These are phyloP conservation scores for Fallopia convolvulus DNA, from an alignment of 148 eudicot species.

Conservation along the genomic window DNA sequence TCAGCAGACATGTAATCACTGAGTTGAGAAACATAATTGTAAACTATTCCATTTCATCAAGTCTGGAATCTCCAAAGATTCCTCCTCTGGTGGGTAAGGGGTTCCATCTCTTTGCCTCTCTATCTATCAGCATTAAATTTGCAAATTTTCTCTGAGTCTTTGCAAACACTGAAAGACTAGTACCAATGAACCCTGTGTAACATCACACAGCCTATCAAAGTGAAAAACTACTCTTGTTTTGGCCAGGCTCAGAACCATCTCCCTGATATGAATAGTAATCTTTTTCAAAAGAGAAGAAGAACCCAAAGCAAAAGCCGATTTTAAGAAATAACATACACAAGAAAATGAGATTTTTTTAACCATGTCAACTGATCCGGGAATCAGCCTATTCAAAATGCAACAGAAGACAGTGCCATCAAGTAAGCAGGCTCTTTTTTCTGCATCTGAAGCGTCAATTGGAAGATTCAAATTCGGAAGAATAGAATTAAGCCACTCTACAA, in stretches of 20 bases:
- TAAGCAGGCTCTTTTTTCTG: constrained; percentile 50
- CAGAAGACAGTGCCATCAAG: constrained; percentile 68
- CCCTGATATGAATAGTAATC: constrained; percentile 27
- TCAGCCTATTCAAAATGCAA: constrained; percentile 51
- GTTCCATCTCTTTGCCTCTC: constrained; percentile 26
- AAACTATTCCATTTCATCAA: constrained; percentile 57
- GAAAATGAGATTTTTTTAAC: constrained; percentile 13
- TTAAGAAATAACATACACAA: background rate
- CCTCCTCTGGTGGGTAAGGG: constrained; percentile 18
- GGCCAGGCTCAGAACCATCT: constrained; percentile 21
- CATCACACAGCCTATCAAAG: background rate
- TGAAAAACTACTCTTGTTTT: too few species aligned
- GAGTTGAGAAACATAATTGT: constrained; percentile 43
- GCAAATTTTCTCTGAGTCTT: constrained; percentile 37
- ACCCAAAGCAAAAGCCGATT: background rate
- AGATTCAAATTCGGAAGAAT: constrained; percentile 50
- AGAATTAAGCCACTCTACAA: constrained; percentile 65
- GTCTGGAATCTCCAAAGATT: constrained; percentile 41
- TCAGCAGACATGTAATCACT: background rate
- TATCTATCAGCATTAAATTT: constrained; percentile 14
- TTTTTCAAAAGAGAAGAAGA: background rate
- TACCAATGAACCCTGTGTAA: constrained; percentile 70
- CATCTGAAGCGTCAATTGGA: constrained; percentile 67
- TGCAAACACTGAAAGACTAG: constrained; percentile 65
- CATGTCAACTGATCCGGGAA: constrained; percentile 62